Conservation (phyloP, 1,284 basidiomycete genomes). For the Moniliophthora roreri region DNA sequence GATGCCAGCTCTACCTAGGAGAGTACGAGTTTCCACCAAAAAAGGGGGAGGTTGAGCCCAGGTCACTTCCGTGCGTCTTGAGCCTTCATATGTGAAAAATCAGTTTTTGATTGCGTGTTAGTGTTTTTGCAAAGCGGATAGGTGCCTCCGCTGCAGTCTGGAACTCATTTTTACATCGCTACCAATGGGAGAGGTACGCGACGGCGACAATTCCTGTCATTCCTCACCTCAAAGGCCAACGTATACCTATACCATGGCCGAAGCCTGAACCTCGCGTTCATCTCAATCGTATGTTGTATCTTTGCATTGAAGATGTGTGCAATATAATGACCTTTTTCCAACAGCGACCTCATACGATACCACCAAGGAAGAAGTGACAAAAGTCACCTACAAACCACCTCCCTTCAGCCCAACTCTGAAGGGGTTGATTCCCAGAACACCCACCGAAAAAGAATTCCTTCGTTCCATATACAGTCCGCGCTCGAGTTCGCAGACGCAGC, state of each 20-base stretch:
- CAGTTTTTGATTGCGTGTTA: too few species aligned
- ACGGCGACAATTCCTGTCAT: conserved; percentile 60
- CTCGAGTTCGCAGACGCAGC: conserved; percentile 33
- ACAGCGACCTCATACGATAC: conserved; percentile 63
- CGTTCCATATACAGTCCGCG: conserved; percentile 51
- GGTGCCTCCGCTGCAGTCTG: conserved; percentile 59
- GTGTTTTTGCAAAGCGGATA: conserved; percentile 74
- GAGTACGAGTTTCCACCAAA: conserved; percentile 56
- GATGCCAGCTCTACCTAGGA: conserved; percentile 74
- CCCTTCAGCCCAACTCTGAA: conserved; percentile 39
- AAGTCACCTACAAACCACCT: conserved; percentile 68
- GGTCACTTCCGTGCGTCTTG: conserved; percentile 45
- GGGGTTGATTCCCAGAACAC: conserved; percentile 39
- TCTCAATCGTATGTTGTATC: conserved; percentile 45
- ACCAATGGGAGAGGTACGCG: conserved; percentile 67
- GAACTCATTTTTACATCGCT: conserved; percentile 49
- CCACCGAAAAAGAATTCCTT: conserved; percentile 59
- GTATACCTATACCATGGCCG: conserved; percentile 68
- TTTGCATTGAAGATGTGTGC: neutral
- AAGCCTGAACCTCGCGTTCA: conserved; percentile 39
- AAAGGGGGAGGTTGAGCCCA: conserved; percentile 39
- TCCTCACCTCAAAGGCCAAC: conserved; percentile 42
- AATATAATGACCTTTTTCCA: conserved; percentile 4
- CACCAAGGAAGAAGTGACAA: conserved; percentile 49
- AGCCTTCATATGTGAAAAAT: too few species aligned